These are phyloP conservation scores for Aplosporella prunicola DNA, from an alignment of 2,329 filamentous ascomycete genomes.

Conservation along the genomic window DNA sequence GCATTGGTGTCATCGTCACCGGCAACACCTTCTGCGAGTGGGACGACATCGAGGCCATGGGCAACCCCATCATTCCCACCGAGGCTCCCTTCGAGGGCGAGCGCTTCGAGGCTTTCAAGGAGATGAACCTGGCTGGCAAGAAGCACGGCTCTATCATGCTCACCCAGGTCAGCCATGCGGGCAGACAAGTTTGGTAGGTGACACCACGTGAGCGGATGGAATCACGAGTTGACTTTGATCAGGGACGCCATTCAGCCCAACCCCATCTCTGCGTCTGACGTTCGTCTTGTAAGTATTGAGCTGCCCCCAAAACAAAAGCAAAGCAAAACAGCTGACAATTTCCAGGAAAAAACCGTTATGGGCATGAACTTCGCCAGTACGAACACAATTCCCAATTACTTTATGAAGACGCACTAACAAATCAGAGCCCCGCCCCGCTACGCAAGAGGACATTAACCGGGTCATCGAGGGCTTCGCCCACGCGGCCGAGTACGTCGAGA, in stretches of 20 bases:
- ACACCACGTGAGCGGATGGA: not conserved
- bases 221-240: not conserved
- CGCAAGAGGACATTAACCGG: conserved; percentile 40
- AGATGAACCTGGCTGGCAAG: conserved; percentile 47
- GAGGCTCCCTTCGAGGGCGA: conserved; percentile 44
- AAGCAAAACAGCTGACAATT: no score
- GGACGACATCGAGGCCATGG: conserved; percentile 45
- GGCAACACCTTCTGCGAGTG: conserved; percentile 45
- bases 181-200: conserved; percentile 41
- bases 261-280: conserved; percentile 40
- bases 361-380: conserved; percentile 41
- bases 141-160: conserved; percentile 49
- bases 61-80: conserved; percentile 51
- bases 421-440: conserved; percentile 43
- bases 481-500: conserved; percentile 49
- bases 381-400: no score
- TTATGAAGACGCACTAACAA: no score
- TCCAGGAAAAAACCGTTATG: conserved; percentile 21
- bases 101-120: conserved; percentile 51
- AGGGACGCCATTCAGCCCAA: conserved; percentile 32
- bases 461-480: conserved; percentile 54
- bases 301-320: no score
- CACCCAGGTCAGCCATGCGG: conserved; percentile 54
- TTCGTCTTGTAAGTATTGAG: conserved; percentile 29
- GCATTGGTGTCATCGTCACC: conserved; percentile 45